Percentiles rank a stretch among this genome's conserved stretches.
phyloP scores from a whole-genome alignment of 306 rosid genomes.

The Myrica gale region DNA sequence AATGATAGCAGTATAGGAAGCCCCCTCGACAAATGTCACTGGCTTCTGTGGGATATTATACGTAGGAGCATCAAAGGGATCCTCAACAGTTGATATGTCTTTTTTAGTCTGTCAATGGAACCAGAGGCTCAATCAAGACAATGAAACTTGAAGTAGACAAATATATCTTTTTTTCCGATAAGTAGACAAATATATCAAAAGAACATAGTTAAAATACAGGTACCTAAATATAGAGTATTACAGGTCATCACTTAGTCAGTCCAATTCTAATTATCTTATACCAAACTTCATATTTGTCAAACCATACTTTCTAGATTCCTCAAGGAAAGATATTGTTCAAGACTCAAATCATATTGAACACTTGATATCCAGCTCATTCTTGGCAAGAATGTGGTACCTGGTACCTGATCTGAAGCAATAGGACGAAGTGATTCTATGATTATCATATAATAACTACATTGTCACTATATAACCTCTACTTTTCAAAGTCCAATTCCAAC shows the following conservation, averaged over 20 bases:
- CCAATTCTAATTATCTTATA: slow-evolving; percentile 1
- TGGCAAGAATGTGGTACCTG: not conserved
- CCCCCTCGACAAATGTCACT: slow-evolving; percentile 77
- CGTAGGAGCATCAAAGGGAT: slow-evolving; percentile 84
- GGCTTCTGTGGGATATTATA: slow-evolving; percentile 94
- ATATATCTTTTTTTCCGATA: no score
- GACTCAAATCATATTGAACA: not conserved
- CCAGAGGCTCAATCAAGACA: slow-evolving; percentile 15
- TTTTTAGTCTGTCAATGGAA: slow-evolving; percentile 61
- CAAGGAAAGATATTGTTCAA: not conserved
- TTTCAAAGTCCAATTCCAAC: not conserved
- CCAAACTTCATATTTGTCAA: not conserved
- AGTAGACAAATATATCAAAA: not conserved
- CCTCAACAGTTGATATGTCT: slow-evolving; percentile 73
- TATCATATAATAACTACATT: not conserved
- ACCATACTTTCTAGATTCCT: not conserved
- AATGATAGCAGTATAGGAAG: slow-evolving; percentile 77
- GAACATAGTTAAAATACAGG: not conserved
- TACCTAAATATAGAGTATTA: not conserved
- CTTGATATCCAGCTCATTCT: not conserved
- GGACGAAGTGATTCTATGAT: not conserved
- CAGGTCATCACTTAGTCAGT: not conserved
- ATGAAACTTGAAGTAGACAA: not conserved
- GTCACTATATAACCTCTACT: not conserved
- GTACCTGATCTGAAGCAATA: not conserved